Evolutionary conservation across 345 rosid species (phyloP), one percentile per base, ranked within the genome.

Genomic region (Isatis tinctoria): DNA sequence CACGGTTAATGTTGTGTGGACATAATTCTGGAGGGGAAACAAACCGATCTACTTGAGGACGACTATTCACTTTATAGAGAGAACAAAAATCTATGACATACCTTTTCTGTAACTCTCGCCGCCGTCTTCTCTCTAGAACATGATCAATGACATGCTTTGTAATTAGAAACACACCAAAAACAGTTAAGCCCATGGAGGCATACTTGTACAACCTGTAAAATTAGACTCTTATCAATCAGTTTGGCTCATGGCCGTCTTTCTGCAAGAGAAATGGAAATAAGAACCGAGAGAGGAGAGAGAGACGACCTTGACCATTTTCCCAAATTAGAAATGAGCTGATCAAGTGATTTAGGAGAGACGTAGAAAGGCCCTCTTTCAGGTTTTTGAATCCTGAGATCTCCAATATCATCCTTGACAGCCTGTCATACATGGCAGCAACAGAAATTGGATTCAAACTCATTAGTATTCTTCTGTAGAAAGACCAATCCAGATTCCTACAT

Each of bases 391-490:
- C 96, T 85, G 37, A 91, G 61, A 24, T 86, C 89, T 65, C 97
- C 99, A 77, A 87, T 83, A 77, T 95, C 96, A 82, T 91, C 97
- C 83, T 88, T 95, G 71, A 95, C 90, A 41, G 96, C 97, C 99
- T 95, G 24, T 39, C 70, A 77, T 26, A 60, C 63, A 80, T 69
- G 37, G n/a, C 35, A 79, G 73, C 44, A 22, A 70, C 51, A 72
- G 2, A 60, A 65, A 57, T 27, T 20, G 64, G 52, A 36, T 3
- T 45, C 8, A 35, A 70, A 63, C 75, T 33, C 18, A 60, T 33
- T 10, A 1, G 49, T 33, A 43, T 5, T 3, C 8, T 20, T 28
- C 57, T 32, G 1, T 13, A 62, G 10, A 44, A 33, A 70, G 36
- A 69, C 84, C 81, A 3, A 74, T 45, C 8, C 20, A 28, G 10